These are phyloP conservation scores for Teratosphaeria gauchensis DNA, from an alignment of 2,329 filamentous ascomycete species.

Conservation along the genomic window DNA sequence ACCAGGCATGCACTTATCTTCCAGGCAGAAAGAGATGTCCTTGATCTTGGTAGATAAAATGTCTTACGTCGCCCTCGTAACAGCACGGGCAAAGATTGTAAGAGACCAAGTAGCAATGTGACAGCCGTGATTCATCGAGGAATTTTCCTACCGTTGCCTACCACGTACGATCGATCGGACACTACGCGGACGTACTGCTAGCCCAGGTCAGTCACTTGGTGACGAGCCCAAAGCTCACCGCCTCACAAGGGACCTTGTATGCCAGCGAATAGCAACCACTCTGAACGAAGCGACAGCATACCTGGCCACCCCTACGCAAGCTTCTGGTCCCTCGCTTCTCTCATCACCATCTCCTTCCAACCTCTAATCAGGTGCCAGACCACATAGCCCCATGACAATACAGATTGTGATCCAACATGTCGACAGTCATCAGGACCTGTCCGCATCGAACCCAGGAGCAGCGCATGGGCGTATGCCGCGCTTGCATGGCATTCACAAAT, in stretches of 20 bases:
- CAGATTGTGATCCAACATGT: background rate
- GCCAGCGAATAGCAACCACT: background rate
- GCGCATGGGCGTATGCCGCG: background rate
- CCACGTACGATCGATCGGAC: background rate
- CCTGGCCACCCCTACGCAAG: too few relatives aligned
- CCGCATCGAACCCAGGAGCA: background rate
- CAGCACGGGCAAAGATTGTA: background rate
- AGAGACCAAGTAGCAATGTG: background rate
- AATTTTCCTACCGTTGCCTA: background rate
- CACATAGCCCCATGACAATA: background rate
- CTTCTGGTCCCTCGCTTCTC: too few relatives aligned
- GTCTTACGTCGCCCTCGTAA: background rate
- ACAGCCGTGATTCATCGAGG: background rate
- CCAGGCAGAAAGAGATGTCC: background rate
- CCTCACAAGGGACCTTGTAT: background rate
- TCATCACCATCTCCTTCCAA: background rate
- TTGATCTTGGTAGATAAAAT: background rate
- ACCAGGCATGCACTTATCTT: background rate
- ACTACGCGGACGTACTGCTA: background rate
- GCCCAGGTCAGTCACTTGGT: background rate
- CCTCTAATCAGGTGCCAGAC: background rate
- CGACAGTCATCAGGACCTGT: background rate
- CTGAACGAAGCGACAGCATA: background rate
- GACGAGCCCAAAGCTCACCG: background rate
- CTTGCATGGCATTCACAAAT: background rate